Percentiles rank a stretch among this genome's conserved stretches.
Evolutionary conservation across 805 yeast genomes (phyloP).

Genomic region (Myxozyma melibiosi): DNA sequence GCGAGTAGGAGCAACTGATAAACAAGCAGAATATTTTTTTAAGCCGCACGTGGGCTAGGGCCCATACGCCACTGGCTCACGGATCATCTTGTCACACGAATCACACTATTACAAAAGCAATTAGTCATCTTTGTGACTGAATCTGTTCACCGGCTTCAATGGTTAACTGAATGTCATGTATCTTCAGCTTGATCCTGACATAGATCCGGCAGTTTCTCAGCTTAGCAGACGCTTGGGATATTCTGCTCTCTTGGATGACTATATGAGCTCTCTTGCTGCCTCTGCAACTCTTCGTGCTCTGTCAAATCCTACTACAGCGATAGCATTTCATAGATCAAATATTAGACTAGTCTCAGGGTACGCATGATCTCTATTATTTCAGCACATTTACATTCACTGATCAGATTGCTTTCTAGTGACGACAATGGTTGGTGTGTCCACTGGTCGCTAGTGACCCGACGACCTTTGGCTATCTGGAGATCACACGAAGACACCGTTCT

Average conservation of each 20-base stretch:
- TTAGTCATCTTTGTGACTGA: too few species aligned
- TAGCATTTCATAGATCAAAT: conserved; percentile 22
- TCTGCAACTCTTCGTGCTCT: conserved; percentile 27
- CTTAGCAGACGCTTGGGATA: too few species aligned
- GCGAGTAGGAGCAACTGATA: not conserved
- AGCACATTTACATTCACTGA: not conserved
- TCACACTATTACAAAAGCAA: not conserved
- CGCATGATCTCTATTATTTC: not conserved
- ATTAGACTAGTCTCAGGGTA: conserved; percentile 25
- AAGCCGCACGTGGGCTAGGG: conserved; percentile 15
- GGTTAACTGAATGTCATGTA: too few species aligned
- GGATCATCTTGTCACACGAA: not conserved
- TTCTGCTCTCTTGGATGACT: too few species aligned
- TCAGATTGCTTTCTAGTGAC: conserved; percentile 44
- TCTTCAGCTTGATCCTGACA: too few species aligned
- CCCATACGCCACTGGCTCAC: conserved; percentile 8
- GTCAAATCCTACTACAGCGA: conserved; percentile 4
- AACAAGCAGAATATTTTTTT: conserved; percentile 3
- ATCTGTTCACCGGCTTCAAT: too few species aligned
- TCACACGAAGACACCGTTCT: conserved; percentile 60
- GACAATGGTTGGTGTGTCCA: conserved; percentile 61
- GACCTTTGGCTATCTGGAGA: conserved; percentile 61
- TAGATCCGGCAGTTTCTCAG: too few species aligned
- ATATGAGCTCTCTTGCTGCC: conserved; percentile 18
- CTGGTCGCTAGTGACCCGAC: conserved; percentile 62